phyloP scores from a whole-genome alignment of 331 rosid genomes.

The Quercus tomentella region DNA sequence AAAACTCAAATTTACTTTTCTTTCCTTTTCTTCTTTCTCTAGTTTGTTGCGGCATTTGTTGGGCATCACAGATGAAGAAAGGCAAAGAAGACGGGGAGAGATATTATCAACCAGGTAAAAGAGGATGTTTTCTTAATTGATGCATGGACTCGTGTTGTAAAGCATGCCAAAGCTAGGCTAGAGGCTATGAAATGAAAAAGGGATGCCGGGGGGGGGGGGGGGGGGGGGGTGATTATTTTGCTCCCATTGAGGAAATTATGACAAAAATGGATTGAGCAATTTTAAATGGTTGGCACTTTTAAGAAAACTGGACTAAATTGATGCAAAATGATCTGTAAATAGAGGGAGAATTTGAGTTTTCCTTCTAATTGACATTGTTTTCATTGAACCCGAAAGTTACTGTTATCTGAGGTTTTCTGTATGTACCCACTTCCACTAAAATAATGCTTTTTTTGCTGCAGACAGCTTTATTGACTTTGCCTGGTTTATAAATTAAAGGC shows the following conservation, averaged over 20 bases:
- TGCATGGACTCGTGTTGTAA: constrained; percentile 10
- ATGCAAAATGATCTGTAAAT: background rate
- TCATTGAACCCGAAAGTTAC: no score
- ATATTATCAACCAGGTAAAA: constrained; percentile 83
- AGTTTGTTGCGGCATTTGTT: constrained; percentile 79
- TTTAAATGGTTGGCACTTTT: background rate
- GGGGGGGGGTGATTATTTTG: background rate
- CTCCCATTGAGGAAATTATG: background rate
- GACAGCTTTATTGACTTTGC: no score
- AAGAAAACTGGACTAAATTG: background rate
- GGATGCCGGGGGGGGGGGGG: background rate
- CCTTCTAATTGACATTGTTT: background rate
- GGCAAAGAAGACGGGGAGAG: constrained; percentile 83
- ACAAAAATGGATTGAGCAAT: background rate
- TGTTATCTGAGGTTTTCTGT: no score
- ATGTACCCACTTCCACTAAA: no score
- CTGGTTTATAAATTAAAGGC: no score
- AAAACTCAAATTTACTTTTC: background rate
- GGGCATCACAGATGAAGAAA: constrained; percentile 92
- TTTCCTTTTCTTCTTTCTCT: constrained; percentile 9
- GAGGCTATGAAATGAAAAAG: background rate
- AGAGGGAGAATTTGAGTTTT: background rate
- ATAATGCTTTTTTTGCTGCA: no score
- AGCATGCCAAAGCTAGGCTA: background rate
- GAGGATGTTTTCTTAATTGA: constrained; percentile 7